A percentile compares a stretch with the other conserved stretches of the same genome.
These are phyloP conservation scores for Physcomitrium patens DNA, from an alignment of 225 moss, liverwort and hornwort species.

Conservation along the genomic window DNA sequence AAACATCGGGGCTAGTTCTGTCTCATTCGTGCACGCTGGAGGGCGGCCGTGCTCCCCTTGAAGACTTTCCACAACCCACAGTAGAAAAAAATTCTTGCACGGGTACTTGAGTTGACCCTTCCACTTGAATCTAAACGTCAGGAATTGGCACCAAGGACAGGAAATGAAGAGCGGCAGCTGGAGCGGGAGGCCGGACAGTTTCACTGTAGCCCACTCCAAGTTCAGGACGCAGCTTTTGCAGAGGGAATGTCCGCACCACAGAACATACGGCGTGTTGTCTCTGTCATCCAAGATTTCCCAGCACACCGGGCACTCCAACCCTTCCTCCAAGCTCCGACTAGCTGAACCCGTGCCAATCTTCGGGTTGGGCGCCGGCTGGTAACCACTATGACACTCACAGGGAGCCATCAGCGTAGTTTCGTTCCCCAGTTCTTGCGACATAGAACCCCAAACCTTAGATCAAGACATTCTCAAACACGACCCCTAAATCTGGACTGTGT, in stretches of 20 bases:
- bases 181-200: slow-evolving; percentile 68
- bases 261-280: slow-evolving; percentile 78
- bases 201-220: slow-evolving; percentile 85
- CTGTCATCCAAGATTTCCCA: slow-evolving; percentile 90
- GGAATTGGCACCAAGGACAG: slow-evolving; percentile 97
- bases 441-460: not conserved
- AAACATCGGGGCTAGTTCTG: slow-evolving; percentile 29
- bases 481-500: slow-evolving; percentile 6
- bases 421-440: slow-evolving; percentile 19
- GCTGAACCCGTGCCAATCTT: slow-evolving; percentile 26
- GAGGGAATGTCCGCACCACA: slow-evolving; percentile 97
- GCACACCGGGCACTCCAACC: slow-evolving; percentile 93
- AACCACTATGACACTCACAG: slow-evolving; percentile 38
- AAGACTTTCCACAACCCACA: slow-evolving; percentile 86
- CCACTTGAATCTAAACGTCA: slow-evolving; percentile 84
- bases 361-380: slow-evolving; percentile 9
- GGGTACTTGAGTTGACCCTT: slow-evolving; percentile 84
- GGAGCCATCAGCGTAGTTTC: slow-evolving; percentile 25
- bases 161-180: slow-evolving; percentile 89
- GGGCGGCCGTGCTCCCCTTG: slow-evolving; percentile 41
- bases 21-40: slow-evolving; percentile 28
- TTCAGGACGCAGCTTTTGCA: slow-evolving; percentile 78
- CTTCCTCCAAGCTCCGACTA: slow-evolving; percentile 70
- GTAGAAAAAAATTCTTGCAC: slow-evolving; percentile 87
- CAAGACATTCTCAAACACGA: not conserved